Base-by-base conservation (phyloP, 2,329 filamentous ascomycete genomes). In the Sphaerulina populicola region DNA sequence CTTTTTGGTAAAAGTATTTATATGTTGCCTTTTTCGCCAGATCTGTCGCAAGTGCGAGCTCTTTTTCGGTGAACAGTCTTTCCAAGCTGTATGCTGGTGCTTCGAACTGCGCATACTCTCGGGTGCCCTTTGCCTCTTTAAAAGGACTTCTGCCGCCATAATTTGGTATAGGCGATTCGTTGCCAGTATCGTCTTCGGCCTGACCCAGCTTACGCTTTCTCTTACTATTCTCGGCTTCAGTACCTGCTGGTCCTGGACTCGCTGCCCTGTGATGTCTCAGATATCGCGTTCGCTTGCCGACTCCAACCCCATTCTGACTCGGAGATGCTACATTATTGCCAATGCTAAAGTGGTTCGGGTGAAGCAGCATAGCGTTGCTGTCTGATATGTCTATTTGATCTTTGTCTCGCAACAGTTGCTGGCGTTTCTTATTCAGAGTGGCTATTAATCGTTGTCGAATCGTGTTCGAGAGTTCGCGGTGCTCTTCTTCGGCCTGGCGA, bases 311-410 rank as follows among this genome's bases (percentile, higher is more conserved):
- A 21, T 45, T 70, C 2, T 80, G 79, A 42, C 80, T 79, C 18
- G 81, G 81, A 52, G 78, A 82, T 38, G 75, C 74, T n/a, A 79
- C 79, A 54, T 82, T 78, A 54, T 63, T 62, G 58, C 78, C 79
- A 55, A 83, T 79, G 64, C 77, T 80, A 68, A 82, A 83, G 59
- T 84, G 81, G 55, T 77, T 82, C 11, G 81, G 80, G 55, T 84
- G 79, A 6, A 83, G 73, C 9, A 83, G 75, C 47, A 82, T 73
- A 6, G 81, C 78, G 61, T 81, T 83, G 65, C 77, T 82, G 65
- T 84, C 81, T 2, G 79, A 79, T 53, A 83, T 78, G 58, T 84
- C 81, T 21, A 84, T 70, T 62, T 82, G 80, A 59, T 84, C 81
- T 63, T 83, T 84, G 62, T 84, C 81, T 53, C 78, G 77, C 68